Base-by-base conservation (phyloP, 306 rosid genomes). In the Castanea crenata region DNA sequence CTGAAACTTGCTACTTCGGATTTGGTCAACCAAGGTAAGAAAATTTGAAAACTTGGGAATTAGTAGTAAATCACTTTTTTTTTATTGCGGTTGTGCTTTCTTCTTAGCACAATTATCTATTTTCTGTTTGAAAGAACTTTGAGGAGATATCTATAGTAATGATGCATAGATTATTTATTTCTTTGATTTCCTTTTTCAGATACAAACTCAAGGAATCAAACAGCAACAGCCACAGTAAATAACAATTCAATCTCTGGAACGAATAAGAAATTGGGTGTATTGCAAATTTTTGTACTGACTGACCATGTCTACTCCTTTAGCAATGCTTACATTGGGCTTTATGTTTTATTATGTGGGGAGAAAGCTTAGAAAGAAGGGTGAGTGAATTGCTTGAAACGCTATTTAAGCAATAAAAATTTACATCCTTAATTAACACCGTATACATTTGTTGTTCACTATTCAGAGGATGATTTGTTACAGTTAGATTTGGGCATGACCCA, bases 381-480 rank as follows among this genome's bases (percentile, higher is more conserved):
- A 74, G 80, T 9, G n/a, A 73, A 63, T 16, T 51, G n/a, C 14
- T 72, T 15, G 8, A 0, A 51, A 14, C 5, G 16, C 55, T 9
- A 32, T 18, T 13, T 7, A 35, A 38, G 3, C 41, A 25, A 3
- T 18, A 5, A 29, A 49, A 14, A 20, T 16, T 41, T n/a, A 15
- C 6, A 29, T 15, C 27, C 57, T 20, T 0, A 21, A 35, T 31
- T 75, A n/a, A 10, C 2, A 46, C 18, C 5, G 0, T n/a, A 46
- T 38, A 2, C 1, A 25, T 59, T 15, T 25, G 62, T 23, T 63
- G 19, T 64, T 71, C 74, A 72, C 12, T 44, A 38, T 41, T 4
- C 23, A 72, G 88, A 80, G 69, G 86, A 79, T 11, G 82, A 85
- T 73, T 76, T 85, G 77, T 65, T 79, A 19, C 67, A n/a, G 6